Evolutionary conservation across 108 stramenopile genomes (phyloP).

Genomic region (Mediolabrus comicus): DNA sequence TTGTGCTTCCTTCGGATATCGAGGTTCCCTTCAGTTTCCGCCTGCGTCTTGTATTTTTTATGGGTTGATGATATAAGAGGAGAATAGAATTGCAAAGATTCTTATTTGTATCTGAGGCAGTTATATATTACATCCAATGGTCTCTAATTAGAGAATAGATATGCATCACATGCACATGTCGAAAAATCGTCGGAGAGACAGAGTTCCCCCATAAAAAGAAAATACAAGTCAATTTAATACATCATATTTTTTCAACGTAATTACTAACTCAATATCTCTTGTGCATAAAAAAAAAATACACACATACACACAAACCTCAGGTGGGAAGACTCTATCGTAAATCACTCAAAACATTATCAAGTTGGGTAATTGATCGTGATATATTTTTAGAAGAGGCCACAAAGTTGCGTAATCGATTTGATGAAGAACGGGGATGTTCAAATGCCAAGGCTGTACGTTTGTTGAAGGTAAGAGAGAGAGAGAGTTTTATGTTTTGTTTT

Average conservation of each 20-base stretch:
- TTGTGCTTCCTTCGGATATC: not conserved
- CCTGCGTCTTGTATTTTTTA: not conserved
- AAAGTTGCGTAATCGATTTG: constrained; percentile 78
- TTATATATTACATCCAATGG: too few relatives aligned
- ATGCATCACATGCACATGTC: too few relatives aligned
- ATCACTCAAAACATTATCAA: constrained; percentile 61
- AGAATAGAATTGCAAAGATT: too few relatives aligned
- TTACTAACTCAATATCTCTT: too few relatives aligned
- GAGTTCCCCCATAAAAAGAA: too few relatives aligned
- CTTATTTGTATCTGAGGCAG: too few relatives aligned
- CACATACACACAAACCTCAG: constrained; percentile 21
- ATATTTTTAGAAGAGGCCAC: constrained; percentile 88
- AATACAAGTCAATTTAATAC: too few relatives aligned
- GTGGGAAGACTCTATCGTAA: constrained; percentile 85
- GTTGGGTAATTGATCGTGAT: constrained; percentile 91
- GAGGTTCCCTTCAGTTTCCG: not conserved
- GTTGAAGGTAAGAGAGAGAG: constrained; percentile 51
- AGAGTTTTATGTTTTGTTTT: not conserved
- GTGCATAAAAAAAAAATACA: not conserved
- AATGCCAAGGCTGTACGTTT: constrained; percentile 69
- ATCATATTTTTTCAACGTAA: too few relatives aligned
- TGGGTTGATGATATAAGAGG: not conserved
- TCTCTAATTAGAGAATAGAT: too few relatives aligned
- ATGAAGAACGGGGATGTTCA: constrained; percentile 66
- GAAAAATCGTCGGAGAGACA: too few relatives aligned